phyloP scores from a whole-genome alignment of 2,329 filamentous ascomycete genomes.

The Talaromyces sp. region DNA sequence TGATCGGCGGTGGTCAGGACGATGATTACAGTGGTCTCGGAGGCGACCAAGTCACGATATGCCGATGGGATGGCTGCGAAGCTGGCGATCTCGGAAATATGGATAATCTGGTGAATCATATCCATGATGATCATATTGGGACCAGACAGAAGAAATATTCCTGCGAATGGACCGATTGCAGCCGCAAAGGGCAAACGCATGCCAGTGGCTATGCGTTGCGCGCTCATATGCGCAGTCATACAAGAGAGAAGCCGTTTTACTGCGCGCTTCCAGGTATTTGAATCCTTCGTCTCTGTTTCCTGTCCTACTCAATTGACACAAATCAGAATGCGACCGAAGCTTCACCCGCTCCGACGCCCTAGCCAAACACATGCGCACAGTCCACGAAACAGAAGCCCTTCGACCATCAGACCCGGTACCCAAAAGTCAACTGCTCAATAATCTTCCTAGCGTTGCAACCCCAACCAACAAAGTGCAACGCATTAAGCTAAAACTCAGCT shows the following conservation, averaged over 20 bases:
- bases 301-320: background rate
- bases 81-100: slow-evolving; percentile 71
- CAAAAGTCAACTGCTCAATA: slow-evolving; percentile 29
- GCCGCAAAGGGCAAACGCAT: slow-evolving; percentile 82
- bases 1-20: slow-evolving; percentile 41
- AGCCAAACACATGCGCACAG: slow-evolving; percentile 97
- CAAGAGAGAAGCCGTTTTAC: slow-evolving; percentile 96
- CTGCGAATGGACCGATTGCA: slow-evolving; percentile 95
- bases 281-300: background rate
- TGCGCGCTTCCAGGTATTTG: slow-evolving; percentile 80
- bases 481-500: slow-evolving; percentile 43
- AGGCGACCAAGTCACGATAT: slow-evolving; percentile 72
- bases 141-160: slow-evolving; percentile 92
- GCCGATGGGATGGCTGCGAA: slow-evolving; percentile 72
- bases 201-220: slow-evolving; percentile 93
- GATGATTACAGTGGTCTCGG: slow-evolving; percentile 66
- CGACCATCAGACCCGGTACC: slow-evolving; percentile 58
- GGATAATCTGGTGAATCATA: slow-evolving; percentile 76
- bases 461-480: slow-evolving; percentile 35
- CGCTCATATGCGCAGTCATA: slow-evolving; percentile 97
- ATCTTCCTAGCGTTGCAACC: slow-evolving; percentile 33
- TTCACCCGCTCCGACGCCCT: slow-evolving; percentile 95
- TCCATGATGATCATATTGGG: slow-evolving; percentile 91
- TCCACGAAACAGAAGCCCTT: slow-evolving; percentile 92
- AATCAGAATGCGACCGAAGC: slow-evolving; percentile 85